Evolutionary conservation across 2,329 filamentous ascomycete species (phyloP), one percentile per base, ranked within the genome.

Genomic region (Samsoniella hepiali): DNA sequence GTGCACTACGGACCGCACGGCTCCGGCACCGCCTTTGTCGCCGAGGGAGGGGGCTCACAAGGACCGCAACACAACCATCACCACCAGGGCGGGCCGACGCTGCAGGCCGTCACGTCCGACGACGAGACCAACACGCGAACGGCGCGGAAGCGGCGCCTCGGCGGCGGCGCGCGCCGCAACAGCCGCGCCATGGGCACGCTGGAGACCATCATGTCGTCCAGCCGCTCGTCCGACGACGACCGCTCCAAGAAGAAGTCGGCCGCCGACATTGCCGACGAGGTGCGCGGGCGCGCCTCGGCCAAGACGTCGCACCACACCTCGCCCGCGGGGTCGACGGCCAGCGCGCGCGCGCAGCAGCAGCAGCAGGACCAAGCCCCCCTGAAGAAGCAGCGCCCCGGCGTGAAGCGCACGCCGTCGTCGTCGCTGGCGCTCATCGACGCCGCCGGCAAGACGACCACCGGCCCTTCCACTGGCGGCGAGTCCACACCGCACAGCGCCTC

Each of bases 201-300:
- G 4, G 85, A 89, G 69, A 88, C 86, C 0, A 88, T 88, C 69
- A 88, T 88, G 79, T 88, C 84, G 31, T 86, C 84, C 0, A 88
- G 85, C 65, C 81, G 85, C 32, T 88, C 85, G 0, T 84, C 87
- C 31, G 86, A 88, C 66, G 85, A 87, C 49, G 82, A 80, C 67
- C 77, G 80, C n/a, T 84, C 81, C 67, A 87, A 85, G 72, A 62
- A 62, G 44, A 49, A 83, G 69, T 79, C 84, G 1, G 85, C 85
- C 0, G 77, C 81, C 1, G 83, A 85, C 63, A 75, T 88, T 32
- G 80, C 82, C 0, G 81, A 82, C 7, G 80, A 84, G 62, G 79
- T 85, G 42, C 82, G 81, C 47, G 84, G 81, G 32, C 79, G 83
- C 59, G 76, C 78, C 15, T 70, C 75, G 2, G 74, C 70, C 34